These are phyloP conservation scores for Pseudogymnoascus sp. DNA, from an alignment of 2,329 filamentous ascomycete genomes.

Conservation along the genomic window DNA sequence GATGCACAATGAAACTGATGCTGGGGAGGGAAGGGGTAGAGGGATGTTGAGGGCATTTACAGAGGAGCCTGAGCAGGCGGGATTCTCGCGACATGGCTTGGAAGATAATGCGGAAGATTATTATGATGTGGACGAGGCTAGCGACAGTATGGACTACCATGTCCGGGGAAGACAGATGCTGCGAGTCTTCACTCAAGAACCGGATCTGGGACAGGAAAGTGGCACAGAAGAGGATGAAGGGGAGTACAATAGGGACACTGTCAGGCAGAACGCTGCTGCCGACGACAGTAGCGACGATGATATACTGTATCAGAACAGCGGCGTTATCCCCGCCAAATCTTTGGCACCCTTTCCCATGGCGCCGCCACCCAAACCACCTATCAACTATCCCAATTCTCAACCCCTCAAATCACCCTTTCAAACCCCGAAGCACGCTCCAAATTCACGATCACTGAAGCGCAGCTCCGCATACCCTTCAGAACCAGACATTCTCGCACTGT, in stretches of 20 bases:
- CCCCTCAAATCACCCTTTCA: too few species aligned
- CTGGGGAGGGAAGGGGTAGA: constrained; percentile 26
- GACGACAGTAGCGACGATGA: not conserved
- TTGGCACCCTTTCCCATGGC: not conserved
- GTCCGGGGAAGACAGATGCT: constrained; percentile 11
- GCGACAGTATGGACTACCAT: not conserved
- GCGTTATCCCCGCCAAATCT: not conserved
- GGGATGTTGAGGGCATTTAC: constrained; percentile 15
- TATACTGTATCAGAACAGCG: not conserved
- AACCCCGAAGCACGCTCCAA: too few species aligned
- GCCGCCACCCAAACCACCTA: too few species aligned
- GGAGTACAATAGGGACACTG: constrained; percentile 11
- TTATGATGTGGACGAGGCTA: constrained; percentile 23
- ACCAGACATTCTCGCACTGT: too few species aligned
- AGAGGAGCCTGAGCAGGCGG: constrained; percentile 16
- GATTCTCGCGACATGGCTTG: not conserved
- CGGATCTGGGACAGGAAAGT: constrained; percentile 11
- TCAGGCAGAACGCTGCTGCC: not conserved
- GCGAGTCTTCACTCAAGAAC: constrained; percentile 16
- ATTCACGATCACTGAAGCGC: too few species aligned
- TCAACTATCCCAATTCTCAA: too few species aligned
- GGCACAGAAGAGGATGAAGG: constrained; percentile 19
- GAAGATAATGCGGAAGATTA: constrained; percentile 21
- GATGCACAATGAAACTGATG: constrained; percentile 51
- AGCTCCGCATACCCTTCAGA: too few species aligned